A percentile compares a stretch with the other conserved stretches of the same genome.
These are phyloP conservation scores for Syzygium aqueum DNA, from an alignment of 345 rosid species.

Conservation along the genomic window DNA sequence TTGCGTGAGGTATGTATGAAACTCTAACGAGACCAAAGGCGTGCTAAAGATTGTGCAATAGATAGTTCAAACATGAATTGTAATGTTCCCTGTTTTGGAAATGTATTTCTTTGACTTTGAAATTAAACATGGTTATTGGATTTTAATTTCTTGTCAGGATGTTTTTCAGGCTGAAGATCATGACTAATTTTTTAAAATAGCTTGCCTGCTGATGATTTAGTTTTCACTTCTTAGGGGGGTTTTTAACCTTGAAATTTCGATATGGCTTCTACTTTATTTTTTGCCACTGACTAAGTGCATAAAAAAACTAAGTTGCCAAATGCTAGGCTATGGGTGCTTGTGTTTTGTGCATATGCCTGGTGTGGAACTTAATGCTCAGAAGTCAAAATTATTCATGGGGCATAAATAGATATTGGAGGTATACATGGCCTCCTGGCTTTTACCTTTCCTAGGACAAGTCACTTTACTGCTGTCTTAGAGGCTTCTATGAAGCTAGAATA, in stretches of 20 bases:
- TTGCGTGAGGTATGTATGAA: conserved; percentile 61
- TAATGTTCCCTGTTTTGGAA: neutral
- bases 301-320: neutral
- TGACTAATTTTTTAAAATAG: neutral
- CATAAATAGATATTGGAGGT: neutral
- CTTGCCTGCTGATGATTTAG: neutral
- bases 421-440: neutral
- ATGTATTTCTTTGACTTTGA: neutral
- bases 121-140: neutral
- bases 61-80: neutral
- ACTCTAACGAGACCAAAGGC: neutral
- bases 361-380: neutral
- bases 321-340: neutral
- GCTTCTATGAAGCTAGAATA: neutral
- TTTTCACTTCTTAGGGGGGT: neutral
- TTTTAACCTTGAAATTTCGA: neutral
- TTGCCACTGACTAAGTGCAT: neutral
- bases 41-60: neutral
- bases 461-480: neutral
- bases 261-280: neutral
- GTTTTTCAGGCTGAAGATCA: neutral
- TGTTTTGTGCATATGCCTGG: neutral
- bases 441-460: neutral
- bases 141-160: neutral
- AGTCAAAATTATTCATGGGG: neutral